phyloP scores from a whole-genome alignment of 257 asterid genomes.

The Primulina huaijiensis region DNA sequence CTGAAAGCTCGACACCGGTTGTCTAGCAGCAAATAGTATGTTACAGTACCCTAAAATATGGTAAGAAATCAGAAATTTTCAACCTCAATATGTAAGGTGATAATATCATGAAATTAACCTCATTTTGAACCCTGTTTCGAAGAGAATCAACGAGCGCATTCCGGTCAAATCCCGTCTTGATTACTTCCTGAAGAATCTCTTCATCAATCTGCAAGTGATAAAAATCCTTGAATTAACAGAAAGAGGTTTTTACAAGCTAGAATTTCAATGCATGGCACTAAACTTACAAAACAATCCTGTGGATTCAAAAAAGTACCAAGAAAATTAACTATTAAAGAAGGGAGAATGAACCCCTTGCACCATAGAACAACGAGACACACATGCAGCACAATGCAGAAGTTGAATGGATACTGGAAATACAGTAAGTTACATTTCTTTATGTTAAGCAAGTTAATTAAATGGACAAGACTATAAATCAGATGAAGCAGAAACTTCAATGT shows the following conservation, averaged over 20 bases:
- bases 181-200: slow-evolving; percentile 65
- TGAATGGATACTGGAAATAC: slow-evolving; percentile 1
- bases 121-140: slow-evolving; percentile 70
- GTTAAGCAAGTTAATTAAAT: background rate
- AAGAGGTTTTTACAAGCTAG: background rate
- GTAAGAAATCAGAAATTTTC: slow-evolving; percentile 27
- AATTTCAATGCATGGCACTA: slow-evolving; percentile 10
- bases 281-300: background rate
- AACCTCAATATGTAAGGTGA: slow-evolving; percentile 16
- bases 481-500: background rate
- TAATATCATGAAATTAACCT: slow-evolving; percentile 43
- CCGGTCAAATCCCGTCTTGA: slow-evolving; percentile 62
- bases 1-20: slow-evolving; percentile 57
- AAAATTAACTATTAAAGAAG: background rate
- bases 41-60: slow-evolving; percentile 80
- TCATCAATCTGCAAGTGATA: slow-evolving; percentile 61
- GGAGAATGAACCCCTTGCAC: background rate
- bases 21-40: slow-evolving; percentile 90
- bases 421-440: background rate
- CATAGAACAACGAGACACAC: background rate
- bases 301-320: background rate
- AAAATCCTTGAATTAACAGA: slow-evolving; percentile 11
- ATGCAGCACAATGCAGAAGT: slow-evolving; percentile 11
- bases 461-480: background rate
- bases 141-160: slow-evolving; percentile 49